Evolutionary conservation across 768 basidiomycete species (phyloP), one percentile per base, ranked within the genome.

Genomic region (Mycena amicta): DNA sequence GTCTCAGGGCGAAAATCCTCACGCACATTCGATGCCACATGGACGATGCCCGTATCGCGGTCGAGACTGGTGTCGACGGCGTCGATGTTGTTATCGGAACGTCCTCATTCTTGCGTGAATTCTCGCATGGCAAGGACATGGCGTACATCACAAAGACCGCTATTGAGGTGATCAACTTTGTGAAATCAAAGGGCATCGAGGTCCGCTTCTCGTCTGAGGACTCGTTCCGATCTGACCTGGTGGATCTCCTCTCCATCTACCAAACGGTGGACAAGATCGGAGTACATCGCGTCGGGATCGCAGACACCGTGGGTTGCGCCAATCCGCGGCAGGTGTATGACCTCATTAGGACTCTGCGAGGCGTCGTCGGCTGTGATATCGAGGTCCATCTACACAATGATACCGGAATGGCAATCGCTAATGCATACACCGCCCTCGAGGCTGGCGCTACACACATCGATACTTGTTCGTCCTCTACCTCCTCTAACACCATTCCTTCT

Each of bases 121-220:
- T 98, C 84, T 98, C 96, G 26, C 97, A 99, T 74, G 97, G 97
- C 70, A 99, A 98, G 85, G 97, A 98, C 75, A 99, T 99, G 93
- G 79, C 93, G 46, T 99, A 97, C 79, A 99, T 99, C 80, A 96
- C 96, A 81, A 98, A 95, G 79, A 91, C 93, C 37, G 96, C 96
- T 59, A 94, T 98, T 68, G 95, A 98, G 74, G 97, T 99, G 66
- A 99, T 99, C 77, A 86, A 96, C 68, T 99, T 90, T 68, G 96
- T 99, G 84, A 99, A 99, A 84, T 95, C 92, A 80, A 99, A 98
- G 90, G 90, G 89, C 60, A 96, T 99, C 69, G 97, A 99, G 79
- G 93, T 99, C 72, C 94, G 97, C 59, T 99, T 99, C 85, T 98
- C 97, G 4, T 95, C 96, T 27, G 97, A 99, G 75, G 97, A 99